Evolutionary conservation across 2,329 filamentous ascomycete species (phyloP).

Genomic region (Colletotrichum tropicicola): DNA sequence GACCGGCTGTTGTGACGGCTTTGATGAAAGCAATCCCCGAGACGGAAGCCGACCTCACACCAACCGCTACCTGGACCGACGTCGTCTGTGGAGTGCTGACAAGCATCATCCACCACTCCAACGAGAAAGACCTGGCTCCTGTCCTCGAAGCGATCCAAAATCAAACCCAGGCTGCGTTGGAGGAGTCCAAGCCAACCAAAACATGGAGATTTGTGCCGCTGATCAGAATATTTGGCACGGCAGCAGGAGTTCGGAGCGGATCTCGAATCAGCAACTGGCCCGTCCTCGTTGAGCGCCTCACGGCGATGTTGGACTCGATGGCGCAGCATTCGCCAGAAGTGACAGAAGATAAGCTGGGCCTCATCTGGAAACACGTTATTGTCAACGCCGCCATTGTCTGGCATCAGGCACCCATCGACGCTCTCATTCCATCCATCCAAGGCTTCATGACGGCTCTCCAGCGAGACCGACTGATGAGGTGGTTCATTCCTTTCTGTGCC

Average conservation of each 20-base stretch:
- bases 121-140: constrained; percentile 75
- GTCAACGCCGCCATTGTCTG: constrained; percentile 72
- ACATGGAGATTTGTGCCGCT: constrained; percentile 57
- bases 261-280: constrained; percentile 79
- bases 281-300: constrained; percentile 64
- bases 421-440: constrained; percentile 75
- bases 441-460: constrained; percentile 72
- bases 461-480: constrained; percentile 70
- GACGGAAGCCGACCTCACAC: constrained; percentile 57
- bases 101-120: constrained; percentile 85
- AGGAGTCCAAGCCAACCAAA: constrained; percentile 44
- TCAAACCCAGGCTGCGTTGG: constrained; percentile 48
- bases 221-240: constrained; percentile 70
- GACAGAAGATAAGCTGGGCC: constrained; percentile 44
- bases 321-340: constrained; percentile 48
- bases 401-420: constrained; percentile 81
- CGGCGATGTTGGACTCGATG: constrained; percentile 59
- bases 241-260: constrained; percentile 84
- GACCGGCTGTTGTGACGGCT: constrained; percentile 59
- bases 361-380: constrained; percentile 68
- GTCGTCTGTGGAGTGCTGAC: constrained; percentile 81
- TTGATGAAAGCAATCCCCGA: constrained; percentile 62
- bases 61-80: constrained; percentile 64
- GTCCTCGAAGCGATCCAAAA: constrained; percentile 71
- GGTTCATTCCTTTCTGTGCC: constrained; percentile 88